Percentiles rank a stretch among this genome's conserved stretches.
Conservation (phyloP, 345 rosid genomes). For the Brassica napus region Da-Ae NC_063440.1:26184501-26185000, state of each 20-base stretch:
- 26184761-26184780: conserved; percentile 30
- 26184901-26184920: conserved; percentile 37
- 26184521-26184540: conserved; percentile 1
- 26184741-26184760: conserved; percentile 23
- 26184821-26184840: conserved; percentile 29
- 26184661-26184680: background rate
- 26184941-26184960: conserved; percentile 35
- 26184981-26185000: conserved; percentile 1
- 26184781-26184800: background rate
- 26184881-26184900: background rate
- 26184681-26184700: background rate
- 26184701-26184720: background rate
- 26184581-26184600: conserved; percentile 16
- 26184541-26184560: conserved; percentile 39
- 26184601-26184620: conserved; percentile 17
- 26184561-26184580: conserved; percentile 31
- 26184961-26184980: conserved; percentile 38
- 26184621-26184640: background rate
- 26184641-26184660: conserved; percentile 5
- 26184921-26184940: conserved; percentile 22
- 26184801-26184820: conserved; percentile 11
- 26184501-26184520: conserved; percentile 1
- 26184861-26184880: conserved; percentile 12
- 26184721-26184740: conserved; percentile 8
- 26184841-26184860: conserved; percentile 20